Percentiles rank a stretch among this genome's conserved stretches.
Evolutionary conservation across 2,329 filamentous ascomycete genomes (phyloP).

Genomic region (Botrytis elliptica): DNA sequence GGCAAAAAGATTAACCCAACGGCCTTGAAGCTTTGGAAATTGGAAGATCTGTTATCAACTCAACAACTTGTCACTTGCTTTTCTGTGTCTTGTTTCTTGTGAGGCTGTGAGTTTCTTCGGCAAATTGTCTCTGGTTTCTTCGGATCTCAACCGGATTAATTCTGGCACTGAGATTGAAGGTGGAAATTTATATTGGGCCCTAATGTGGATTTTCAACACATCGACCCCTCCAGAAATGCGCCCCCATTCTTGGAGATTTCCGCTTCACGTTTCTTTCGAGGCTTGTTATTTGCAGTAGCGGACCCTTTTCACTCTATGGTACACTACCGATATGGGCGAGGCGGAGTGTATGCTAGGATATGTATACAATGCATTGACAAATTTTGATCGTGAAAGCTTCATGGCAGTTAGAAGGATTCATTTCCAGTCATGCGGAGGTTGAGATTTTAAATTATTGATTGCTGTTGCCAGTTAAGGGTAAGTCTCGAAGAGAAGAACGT

Average conservation of each 20-base stretch:
- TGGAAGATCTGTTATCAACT: constrained; percentile 4
- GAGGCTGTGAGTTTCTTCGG: background rate
- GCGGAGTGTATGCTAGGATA: background rate
- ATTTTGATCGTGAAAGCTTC: constrained; percentile 12
- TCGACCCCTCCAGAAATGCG: background rate
- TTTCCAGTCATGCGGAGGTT: constrained; percentile 11
- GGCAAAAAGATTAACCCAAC: constrained; percentile 5
- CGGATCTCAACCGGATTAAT: constrained; percentile 11
- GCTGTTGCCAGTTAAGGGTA: background rate
- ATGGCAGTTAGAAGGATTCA: background rate
- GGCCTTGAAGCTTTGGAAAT: background rate
- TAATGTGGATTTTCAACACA: background rate
- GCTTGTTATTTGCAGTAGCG: constrained; percentile 14
- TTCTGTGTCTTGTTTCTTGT: background rate
- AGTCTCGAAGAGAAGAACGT: background rate
- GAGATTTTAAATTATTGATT: background rate
- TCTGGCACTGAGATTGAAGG: constrained; percentile 4
- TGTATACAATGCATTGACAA: constrained; percentile 10
- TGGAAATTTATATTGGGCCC: background rate
- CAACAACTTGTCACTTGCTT: no score
- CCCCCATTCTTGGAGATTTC: constrained; percentile 12
- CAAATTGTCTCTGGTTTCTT: background rate
- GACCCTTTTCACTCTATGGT: constrained; percentile 8
- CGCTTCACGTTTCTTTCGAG: background rate
- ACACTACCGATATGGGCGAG: background rate